Base-by-base conservation (phyloP, 306 rosid species). In the Luffa acutangula region DNA sequence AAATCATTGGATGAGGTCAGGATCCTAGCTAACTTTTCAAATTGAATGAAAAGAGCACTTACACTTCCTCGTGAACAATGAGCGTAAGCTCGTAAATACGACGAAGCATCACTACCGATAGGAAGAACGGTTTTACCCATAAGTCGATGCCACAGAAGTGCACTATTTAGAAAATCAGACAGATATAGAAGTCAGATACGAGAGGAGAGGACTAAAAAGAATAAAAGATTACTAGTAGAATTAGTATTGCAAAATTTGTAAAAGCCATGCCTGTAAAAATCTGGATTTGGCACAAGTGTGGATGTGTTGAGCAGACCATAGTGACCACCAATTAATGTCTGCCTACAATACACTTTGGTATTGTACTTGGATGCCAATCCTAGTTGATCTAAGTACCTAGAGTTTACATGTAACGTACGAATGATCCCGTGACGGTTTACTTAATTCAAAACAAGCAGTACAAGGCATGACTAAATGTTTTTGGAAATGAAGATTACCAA, bases 301-400 rank as follows among this genome's bases (percentile, higher is more conserved):
- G 90, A 83, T 82, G 80, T 87, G 81, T 93, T 89, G 77, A 95
- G 94, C 76, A 95, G 94, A 77, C 98, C 98, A 48, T 95, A 95
- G 91, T 93, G 87, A 52, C 99, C 99, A 34, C 99, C 99, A 78
- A 95, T 83, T 82, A 95, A 87, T 67, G 96, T 86, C 76, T 95
- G 99, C 76, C 99, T 89, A 87, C 99, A 95, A 77, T 95, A 95
- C 64, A 86, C 97, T 81, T 88, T 89, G 34, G 96, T 83, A 86
- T 81, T 86, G 87, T 90, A 88, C 83, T 75, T 90, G 20, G 99
- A 89, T 51, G 99, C 88, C 89, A 95, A 81, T 84, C 97, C 99
- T 78, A 95, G 99, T 84, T 95, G 97, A 89, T 95, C 99, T 56
- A 95, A 90, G 93, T 93, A 95, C 99, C 99, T 95, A 80, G 43